Percentiles rank a stretch among this genome's conserved stretches.
Evolutionary conservation across 2,329 filamentous ascomycete genomes (phyloP).

Genomic region (Fusarium clavum): DNA sequence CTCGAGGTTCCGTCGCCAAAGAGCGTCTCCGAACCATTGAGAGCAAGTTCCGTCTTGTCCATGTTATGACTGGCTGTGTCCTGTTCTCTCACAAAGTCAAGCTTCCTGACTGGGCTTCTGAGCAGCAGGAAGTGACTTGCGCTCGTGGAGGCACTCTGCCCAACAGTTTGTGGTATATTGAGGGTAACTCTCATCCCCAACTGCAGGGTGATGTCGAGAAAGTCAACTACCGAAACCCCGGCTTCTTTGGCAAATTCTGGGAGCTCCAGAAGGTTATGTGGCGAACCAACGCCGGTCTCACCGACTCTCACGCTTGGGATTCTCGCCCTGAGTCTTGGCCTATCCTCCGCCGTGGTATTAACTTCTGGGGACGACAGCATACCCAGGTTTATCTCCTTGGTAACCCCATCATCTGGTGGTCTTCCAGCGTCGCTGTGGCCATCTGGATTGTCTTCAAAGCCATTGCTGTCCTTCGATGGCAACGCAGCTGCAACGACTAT

Average conservation of each 20-base stretch:
- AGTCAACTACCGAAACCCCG: slow-evolving; percentile 94
- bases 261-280: slow-evolving; percentile 99
- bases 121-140: slow-evolving; percentile 99
- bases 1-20: slow-evolving; percentile 81
- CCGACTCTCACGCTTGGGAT: slow-evolving; percentile 98
- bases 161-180: slow-evolving; percentile 97
- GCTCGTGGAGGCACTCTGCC: slow-evolving; percentile 90
- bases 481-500: slow-evolving; percentile 92
- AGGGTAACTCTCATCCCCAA: slow-evolving; percentile 86
- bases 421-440: slow-evolving; percentile 79
- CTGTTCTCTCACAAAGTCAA: slow-evolving; percentile 99
- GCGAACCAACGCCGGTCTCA: slow-evolving; percentile 95
- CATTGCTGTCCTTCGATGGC: slow-evolving; percentile 89
- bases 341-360: slow-evolving; percentile 91
- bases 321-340: slow-evolving; percentile 95
- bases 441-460: slow-evolving; percentile 88
- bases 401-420: slow-evolving; percentile 96
- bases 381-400: slow-evolving; percentile 97
- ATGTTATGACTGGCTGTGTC: slow-evolving; percentile 95
- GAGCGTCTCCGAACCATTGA: slow-evolving; percentile 91
- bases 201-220: slow-evolving; percentile 83
- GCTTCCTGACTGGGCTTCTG: slow-evolving; percentile 96
- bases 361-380: slow-evolving; percentile 97
- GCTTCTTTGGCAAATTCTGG: slow-evolving; percentile 98
- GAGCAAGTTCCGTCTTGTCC: slow-evolving; percentile 94